Base-by-base conservation (phyloP, 768 basidiomycete genomes). In the Pleurotus tuoliensis region DNA sequence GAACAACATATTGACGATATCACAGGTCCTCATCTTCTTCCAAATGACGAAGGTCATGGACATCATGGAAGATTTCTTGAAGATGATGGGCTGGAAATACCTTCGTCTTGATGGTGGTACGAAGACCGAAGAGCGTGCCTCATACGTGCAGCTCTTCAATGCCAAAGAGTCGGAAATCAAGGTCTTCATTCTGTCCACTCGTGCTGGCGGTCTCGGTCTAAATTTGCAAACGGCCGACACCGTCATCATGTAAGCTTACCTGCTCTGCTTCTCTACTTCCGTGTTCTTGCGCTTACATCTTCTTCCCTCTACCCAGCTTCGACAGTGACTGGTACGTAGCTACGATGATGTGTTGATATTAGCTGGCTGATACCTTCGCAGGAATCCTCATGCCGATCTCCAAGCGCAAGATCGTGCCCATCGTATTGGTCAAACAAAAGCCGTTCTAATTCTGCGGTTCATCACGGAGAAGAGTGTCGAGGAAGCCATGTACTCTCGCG, bases 41-140 rank as follows among this genome's bases (percentile, higher is more conserved):
- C 97, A 99, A 73, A 98, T 98, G 97, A 98, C 95, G 13, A 92
- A 94, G 66, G 93, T 98, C 64, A 97, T 98, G 95, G 92, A 96
- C 60, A 94, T 97, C 68, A 93, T 96, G 85, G 92, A 93, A 64
- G 95, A 98, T 65, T 98, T 94, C 66, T 73, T 97, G 66, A 91
- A 89, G 68, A 87, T 87, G 80, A 84, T 87, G 82, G 81, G 82
- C 3, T 92, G 83, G 82, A 88, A 90, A 63, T 88, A 91, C 69
- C 85, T 96, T 51, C 90, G 95, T 63, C 78, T 98, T n/a, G 94
- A 98, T 70, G 94, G 94, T 78, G 88, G 91, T 11, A 98, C 94
- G 18, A 96, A 96, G 73, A 94, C 94, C 4, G 94, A 98, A 52
- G 94, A 95, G 64, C 92, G 94, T 68, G 92, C 93, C 4, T 81